Percentiles rank a stretch among this genome's conserved stretches.
phyloP scores from a whole-genome alignment of 2,329 filamentous ascomycete genomes.

The Lomentospora prolificans region DNA sequence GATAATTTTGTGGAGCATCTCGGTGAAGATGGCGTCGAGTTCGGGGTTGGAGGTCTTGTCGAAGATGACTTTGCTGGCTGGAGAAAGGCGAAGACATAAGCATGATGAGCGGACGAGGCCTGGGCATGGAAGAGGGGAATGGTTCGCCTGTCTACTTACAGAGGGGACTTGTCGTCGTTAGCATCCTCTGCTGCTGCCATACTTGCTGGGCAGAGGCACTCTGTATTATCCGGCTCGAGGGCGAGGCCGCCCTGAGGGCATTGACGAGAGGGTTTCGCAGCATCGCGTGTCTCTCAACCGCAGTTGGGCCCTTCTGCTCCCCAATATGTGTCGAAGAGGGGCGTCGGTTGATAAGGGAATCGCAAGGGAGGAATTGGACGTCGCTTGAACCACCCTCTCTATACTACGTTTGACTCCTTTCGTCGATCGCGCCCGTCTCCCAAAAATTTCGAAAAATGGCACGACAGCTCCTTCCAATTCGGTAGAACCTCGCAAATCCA shows the following conservation, averaged over 20 bases:
- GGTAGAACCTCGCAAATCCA: slow-evolving; percentile 3
- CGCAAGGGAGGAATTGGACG: too few relatives aligned
- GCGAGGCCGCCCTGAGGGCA: slow-evolving; percentile 5
- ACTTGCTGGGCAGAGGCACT: not conserved
- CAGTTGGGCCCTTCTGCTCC: not conserved
- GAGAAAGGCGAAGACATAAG: not conserved
- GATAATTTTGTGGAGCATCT: slow-evolving; percentile 49
- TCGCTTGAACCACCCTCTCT: too few relatives aligned
- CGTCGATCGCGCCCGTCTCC: not conserved
- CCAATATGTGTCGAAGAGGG: too few relatives aligned
- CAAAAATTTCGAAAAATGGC: not conserved
- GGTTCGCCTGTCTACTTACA: too few relatives aligned
- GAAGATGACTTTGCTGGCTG: slow-evolving; percentile 31
- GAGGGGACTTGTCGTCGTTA: not conserved
- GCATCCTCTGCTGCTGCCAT: not conserved
- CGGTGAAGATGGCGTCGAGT: slow-evolving; percentile 41
- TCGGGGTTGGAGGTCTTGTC: slow-evolving; percentile 39
- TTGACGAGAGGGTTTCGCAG: not conserved
- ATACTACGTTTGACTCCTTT: too few relatives aligned
- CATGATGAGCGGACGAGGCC: not conserved
- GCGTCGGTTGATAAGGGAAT: too few relatives aligned
- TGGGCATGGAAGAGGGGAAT: too few relatives aligned
- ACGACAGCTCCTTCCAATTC: not conserved
- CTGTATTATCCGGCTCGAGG: not conserved
- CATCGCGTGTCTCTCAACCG: not conserved